A percentile compares a stretch with the other conserved stretches of the same genome.
phyloP scores from a whole-genome alignment of 176 grass and related monocot genomes.

The Bothriochloa decipiens region DNA sequence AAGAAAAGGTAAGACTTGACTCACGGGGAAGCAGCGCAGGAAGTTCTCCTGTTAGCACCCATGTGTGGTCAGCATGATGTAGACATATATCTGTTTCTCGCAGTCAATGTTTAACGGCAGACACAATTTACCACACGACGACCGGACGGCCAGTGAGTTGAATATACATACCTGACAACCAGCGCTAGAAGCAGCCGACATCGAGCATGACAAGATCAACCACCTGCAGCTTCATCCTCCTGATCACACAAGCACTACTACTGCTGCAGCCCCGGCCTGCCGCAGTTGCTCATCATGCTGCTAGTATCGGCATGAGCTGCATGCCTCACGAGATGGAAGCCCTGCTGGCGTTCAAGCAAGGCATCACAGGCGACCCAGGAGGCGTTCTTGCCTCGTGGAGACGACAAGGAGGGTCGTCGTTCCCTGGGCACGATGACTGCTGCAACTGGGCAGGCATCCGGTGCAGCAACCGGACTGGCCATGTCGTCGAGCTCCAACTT shows the following conservation, averaged over 20 bases:
- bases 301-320: not conserved
- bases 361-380: not conserved
- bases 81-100: too few species aligned
- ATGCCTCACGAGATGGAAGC: not conserved
- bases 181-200: too few species aligned
- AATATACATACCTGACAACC: too few species aligned
- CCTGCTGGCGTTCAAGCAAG: slow-evolving; percentile 40
- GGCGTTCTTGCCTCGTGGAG: slow-evolving; percentile 24
- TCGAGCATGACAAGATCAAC: too few species aligned
- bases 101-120: too few species aligned
- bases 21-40: too few species aligned
- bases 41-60: too few species aligned
- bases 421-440: not conserved
- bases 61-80: too few species aligned
- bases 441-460: slow-evolving; percentile 37
- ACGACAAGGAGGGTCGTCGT: not conserved
- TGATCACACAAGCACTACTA: not conserved
- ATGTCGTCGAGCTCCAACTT: slow-evolving; percentile 27
- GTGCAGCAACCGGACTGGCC: slow-evolving; percentile 23
- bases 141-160: too few species aligned
- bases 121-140: too few species aligned
- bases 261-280: not conserved
- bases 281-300: not conserved
- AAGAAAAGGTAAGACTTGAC: too few species aligned
- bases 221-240: not conserved